phyloP scores from a whole-genome alignment of 2,329 filamentous ascomycete species.

The Ophiosphaerella herpotricha region DNA sequence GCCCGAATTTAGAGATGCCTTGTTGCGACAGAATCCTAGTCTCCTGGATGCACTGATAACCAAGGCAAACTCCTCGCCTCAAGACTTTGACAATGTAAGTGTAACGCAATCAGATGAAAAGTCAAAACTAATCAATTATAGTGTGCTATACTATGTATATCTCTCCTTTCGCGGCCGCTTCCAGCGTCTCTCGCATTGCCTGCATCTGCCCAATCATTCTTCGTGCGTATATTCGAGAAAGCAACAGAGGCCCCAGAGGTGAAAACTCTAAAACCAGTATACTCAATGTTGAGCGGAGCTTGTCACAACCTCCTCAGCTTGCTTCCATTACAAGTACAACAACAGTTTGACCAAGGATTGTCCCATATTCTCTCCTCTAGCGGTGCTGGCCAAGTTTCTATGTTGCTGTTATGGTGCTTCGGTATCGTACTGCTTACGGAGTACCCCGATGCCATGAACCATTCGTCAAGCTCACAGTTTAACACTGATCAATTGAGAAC shows the following conservation, averaged over 20 bases:
- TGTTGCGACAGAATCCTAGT: constrained; percentile 36
- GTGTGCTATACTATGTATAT: constrained; percentile 37
- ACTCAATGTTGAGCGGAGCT: constrained; percentile 43
- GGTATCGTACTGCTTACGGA: constrained; percentile 38
- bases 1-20: constrained; percentile 34
- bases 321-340: constrained; percentile 24
- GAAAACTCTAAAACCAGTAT: constrained; percentile 32
- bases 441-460: constrained; percentile 15
- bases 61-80: constrained; percentile 37
- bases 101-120: not conserved
- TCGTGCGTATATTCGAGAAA: constrained; percentile 38
- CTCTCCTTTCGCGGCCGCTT: constrained; percentile 39
- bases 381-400: constrained; percentile 26
- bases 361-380: constrained; percentile 33
- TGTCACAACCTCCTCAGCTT: constrained; percentile 34
- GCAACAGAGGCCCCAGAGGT: constrained; percentile 29
- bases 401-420: constrained; percentile 40
- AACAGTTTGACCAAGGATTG: constrained; percentile 34
- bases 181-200: constrained; percentile 37
- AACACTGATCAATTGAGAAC: constrained; percentile 7
- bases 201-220: constrained; percentile 40
- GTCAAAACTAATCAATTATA: constrained; percentile 12
- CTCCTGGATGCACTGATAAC: constrained; percentile 40
- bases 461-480: not conserved
- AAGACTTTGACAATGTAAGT: constrained; percentile 38